Conservation (phyloP, 2,329 filamentous ascomycete genomes). For the Helicocarpus griseus region DNA sequence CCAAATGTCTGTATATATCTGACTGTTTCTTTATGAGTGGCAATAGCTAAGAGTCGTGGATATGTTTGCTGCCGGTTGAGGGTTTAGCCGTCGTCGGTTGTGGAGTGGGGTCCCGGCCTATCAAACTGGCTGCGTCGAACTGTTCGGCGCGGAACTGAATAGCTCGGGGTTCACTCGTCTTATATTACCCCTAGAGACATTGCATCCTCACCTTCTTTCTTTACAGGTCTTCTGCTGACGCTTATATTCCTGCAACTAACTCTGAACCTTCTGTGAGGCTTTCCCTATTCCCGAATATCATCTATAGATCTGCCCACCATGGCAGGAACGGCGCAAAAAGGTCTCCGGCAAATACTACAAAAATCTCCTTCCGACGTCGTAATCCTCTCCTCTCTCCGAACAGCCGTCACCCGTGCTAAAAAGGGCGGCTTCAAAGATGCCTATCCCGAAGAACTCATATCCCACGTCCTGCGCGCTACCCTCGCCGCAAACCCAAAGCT, state of each 20-base stretch:
- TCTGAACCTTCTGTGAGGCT: neutral
- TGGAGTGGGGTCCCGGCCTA: neutral
- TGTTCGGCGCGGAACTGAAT: neutral
- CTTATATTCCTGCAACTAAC: neutral
- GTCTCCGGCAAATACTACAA: constrained; percentile 64
- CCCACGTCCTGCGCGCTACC: constrained; percentile 53
- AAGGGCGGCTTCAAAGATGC: constrained; percentile 78
- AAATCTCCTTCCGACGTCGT: constrained; percentile 76
- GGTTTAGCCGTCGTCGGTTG: neutral
- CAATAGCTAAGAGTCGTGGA: neutral
- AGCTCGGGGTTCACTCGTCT: too few relatives aligned
- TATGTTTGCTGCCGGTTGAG: neutral
- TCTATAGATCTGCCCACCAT: constrained; percentile 23
- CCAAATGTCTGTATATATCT: neutral
- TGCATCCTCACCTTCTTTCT: neutral
- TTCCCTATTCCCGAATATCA: constrained; percentile 3
- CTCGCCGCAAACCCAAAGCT: constrained; percentile 63
- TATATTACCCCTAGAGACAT: too few relatives aligned
- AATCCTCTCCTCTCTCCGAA: constrained; percentile 82
- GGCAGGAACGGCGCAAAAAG: constrained; percentile 46
- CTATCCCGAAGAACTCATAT: constrained; percentile 81
- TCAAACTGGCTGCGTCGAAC: neutral
- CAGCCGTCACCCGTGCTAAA: constrained; percentile 72
- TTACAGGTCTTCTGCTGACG: neutral
- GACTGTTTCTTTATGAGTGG: neutral